These are phyloP conservation scores for Daldinia bambusicola DNA, from an alignment of 495 filamentous ascomycete genomes.

Conservation along the genomic window DNA sequence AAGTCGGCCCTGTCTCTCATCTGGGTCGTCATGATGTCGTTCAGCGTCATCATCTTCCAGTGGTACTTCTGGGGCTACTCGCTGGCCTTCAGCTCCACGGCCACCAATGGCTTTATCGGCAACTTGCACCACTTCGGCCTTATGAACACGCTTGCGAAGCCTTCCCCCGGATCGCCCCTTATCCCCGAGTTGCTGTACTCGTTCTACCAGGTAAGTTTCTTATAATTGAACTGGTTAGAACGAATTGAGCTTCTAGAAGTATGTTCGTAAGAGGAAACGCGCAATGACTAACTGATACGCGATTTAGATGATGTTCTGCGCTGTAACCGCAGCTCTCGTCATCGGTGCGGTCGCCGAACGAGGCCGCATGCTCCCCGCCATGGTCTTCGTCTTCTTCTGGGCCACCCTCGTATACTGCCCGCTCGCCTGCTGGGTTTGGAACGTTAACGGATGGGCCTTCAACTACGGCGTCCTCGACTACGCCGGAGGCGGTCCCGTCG, in stretches of 20 bases:
- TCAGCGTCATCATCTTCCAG: constrained; percentile 90
- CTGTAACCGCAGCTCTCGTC: constrained; percentile 89
- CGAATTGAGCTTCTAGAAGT: constrained; percentile 57
- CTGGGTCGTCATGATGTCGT: constrained; percentile 94
- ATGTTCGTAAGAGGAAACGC: constrained; percentile 11
- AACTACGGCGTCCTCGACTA: constrained; percentile 96
- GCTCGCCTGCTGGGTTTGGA: constrained; percentile 95
- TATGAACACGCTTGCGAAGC: constrained; percentile 76
- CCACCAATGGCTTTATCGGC: constrained; percentile 84
- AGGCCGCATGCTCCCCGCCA: constrained; percentile 90
- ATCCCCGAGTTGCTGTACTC: constrained; percentile 94
- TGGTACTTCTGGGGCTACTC: constrained; percentile 99
- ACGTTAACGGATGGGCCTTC: constrained; percentile 90
- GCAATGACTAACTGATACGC: constrained; percentile 20
- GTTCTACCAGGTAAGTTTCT: constrained; percentile 81
- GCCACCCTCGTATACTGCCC: constrained; percentile 98
- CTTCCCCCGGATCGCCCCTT: constrained; percentile 80
- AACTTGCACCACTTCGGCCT: constrained; percentile 88
- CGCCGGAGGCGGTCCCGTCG: constrained; percentile 96
- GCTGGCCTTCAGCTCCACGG: constrained; percentile 84
- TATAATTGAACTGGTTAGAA: constrained; percentile 60
- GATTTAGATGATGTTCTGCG: constrained; percentile 91
- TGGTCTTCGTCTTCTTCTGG: constrained; percentile 97
- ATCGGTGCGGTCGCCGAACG: constrained; percentile 94
- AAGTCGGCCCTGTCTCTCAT: constrained; percentile 96